phyloP scores from a whole-genome alignment of 495 filamentous ascomycete species.

The Polyplosphaeria fusca region DNA sequence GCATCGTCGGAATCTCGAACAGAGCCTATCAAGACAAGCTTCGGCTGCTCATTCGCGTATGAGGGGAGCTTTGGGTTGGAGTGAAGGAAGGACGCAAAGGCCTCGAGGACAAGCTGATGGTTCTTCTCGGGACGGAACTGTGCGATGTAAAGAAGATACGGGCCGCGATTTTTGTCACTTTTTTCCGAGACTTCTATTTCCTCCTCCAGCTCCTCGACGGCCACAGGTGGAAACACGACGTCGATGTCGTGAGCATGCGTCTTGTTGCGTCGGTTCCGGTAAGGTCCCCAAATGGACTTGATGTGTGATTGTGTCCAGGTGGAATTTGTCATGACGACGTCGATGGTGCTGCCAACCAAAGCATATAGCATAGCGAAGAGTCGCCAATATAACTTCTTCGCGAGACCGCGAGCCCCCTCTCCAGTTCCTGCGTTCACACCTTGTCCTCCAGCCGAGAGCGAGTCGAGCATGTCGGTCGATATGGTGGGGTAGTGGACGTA shows the following conservation, averaged over 20 bases:
- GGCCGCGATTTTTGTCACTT: slow-evolving; percentile 64
- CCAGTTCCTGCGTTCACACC: slow-evolving; percentile 83
- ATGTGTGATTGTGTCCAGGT: slow-evolving; percentile 91
- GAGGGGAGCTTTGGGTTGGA: slow-evolving; percentile 11
- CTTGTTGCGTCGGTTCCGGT: slow-evolving; percentile 43
- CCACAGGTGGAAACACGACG: slow-evolving; percentile 88
- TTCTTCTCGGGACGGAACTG: slow-evolving; percentile 98
- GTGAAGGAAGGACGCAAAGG: slow-evolving; percentile 56
- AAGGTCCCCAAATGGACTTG: slow-evolving; percentile 69
- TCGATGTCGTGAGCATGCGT: slow-evolving; percentile 48
- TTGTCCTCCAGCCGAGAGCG: slow-evolving; percentile 62
- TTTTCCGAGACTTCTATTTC: slow-evolving; percentile 64
- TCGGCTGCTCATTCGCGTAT: slow-evolving; percentile 42
- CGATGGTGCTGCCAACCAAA: slow-evolving; percentile 72
- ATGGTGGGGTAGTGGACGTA: slow-evolving; percentile 99
- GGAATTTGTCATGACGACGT: slow-evolving; percentile 95
- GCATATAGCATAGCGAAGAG: slow-evolving; percentile 79
- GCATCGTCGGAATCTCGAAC: slow-evolving; percentile 80
- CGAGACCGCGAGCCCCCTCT: slow-evolving; percentile 58
- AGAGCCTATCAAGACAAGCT: slow-evolving; percentile 79
- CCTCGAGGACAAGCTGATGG: slow-evolving; percentile 75
- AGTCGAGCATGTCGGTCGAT: slow-evolving; percentile 92
- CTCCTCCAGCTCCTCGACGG: slow-evolving; percentile 74
- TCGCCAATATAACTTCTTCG: slow-evolving; percentile 81
- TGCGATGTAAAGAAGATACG: slow-evolving; percentile 81